Evolutionary conservation across 2,329 filamentous ascomycete genomes (phyloP), one percentile per base, ranked within the genome.

Genomic region (Hymenoscyphus occultus): DNA sequence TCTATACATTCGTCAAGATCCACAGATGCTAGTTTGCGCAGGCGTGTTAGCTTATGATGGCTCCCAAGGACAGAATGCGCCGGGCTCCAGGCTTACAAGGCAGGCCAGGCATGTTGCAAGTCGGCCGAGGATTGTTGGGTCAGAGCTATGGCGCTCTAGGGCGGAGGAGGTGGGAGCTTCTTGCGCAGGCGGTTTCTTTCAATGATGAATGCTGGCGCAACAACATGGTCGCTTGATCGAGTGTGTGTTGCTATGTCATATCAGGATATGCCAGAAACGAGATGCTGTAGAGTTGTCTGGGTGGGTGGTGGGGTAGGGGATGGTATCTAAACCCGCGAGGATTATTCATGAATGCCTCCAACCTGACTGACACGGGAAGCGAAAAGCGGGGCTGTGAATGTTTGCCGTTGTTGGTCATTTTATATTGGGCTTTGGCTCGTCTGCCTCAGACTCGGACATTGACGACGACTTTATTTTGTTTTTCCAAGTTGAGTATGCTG

Each of bases 1-100:
- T 92, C 88, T 80, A 99, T 98, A 81, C 95, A 99, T 85, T 98
- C 93, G 82, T 99, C 95, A 74, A 99, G 87, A 79, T 99, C 94
- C 80, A 99, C 93, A 80, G 92, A 97, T 73, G 91, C 93, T 96
- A 74, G 39, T 56, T 22, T 12, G 19, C 48, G 48, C 48, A 28
- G 9, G 22, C 12, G 10, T 10, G 19, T 54, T 54, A 54, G 48
- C 48, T 54, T 28, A 28, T 28, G 5, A 28, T 54, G 48, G 35
- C 19, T 28, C 13, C 48, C 10, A 54, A 22, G 10, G 7, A 32
- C 16, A 39, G 19, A 48, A 39, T 13, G 63, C 35, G 31, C 56
- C 56, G 56, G 51, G 59, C 35, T 9, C 12, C 12, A 19, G 56
- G 75, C 82, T 76, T 77, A 86, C 83, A 79, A 75, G 84, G 84